These are phyloP conservation scores for Aspergillus fructus DNA, from an alignment of 2,329 filamentous ascomycete genomes.

Conservation along the genomic window DNA sequence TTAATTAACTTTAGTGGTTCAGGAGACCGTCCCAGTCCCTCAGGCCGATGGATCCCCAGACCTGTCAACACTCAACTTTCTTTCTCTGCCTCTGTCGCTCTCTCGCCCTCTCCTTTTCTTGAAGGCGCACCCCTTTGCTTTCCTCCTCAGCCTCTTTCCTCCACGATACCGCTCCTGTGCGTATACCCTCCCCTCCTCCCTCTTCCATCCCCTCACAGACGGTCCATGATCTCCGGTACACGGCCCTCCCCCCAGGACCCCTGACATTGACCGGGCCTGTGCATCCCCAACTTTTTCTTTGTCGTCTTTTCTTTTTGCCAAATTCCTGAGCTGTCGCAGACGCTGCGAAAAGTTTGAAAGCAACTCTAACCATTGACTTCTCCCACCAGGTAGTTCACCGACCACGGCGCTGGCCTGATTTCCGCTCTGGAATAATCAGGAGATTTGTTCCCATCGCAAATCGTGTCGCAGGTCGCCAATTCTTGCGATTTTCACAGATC, in stretches of 20 bases:
- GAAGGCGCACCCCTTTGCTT: not conserved
- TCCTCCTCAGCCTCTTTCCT: not conserved
- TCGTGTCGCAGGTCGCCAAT: constrained; percentile 22
- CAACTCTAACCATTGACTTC: constrained; percentile 1
- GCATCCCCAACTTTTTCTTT: not conserved
- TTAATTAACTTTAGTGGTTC: constrained; percentile 20
- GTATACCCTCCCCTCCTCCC: not conserved
- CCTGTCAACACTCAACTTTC: constrained; percentile 14
- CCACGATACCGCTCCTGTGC: not conserved
- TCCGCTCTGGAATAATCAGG: constrained; percentile 8
- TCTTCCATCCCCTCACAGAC: not conserved
- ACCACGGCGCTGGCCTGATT: not conserved
- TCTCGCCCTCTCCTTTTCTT: not conserved
- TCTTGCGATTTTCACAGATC: constrained; percentile 14
- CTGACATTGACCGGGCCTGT: constrained; percentile 6
- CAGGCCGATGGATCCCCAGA: constrained; percentile 13
- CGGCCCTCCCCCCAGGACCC: constrained; percentile 1
- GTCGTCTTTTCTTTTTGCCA: constrained; percentile 1
- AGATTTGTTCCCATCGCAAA: constrained; percentile 16
- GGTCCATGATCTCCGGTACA: not conserved
- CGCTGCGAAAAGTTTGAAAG: not conserved
- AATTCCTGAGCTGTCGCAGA: not conserved
- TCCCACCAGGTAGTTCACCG: constrained; percentile 3
- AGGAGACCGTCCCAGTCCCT: constrained; percentile 11
- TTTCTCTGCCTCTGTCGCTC: constrained; percentile 6